These are phyloP conservation scores for Hondaea fermentalgiana DNA, from an alignment of 108 stramenopile species.

Conservation along the genomic window DNA sequence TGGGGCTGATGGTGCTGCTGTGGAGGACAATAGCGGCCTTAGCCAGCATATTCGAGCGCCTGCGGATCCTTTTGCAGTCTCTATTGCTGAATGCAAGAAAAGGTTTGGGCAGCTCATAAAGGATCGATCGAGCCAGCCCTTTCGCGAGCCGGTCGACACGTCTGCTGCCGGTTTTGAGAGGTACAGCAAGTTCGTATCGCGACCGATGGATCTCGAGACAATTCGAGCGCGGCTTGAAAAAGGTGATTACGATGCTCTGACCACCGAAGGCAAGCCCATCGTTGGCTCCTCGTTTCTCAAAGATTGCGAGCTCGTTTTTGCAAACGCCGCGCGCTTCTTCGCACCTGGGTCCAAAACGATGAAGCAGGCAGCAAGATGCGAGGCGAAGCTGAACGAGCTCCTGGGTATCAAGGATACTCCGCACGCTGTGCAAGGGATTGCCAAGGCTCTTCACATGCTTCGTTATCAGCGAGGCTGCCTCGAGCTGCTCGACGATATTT, in stretches of 20 bases:
- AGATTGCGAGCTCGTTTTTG: background rate
- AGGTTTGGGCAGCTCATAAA: background rate
- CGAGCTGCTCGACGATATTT: background rate
- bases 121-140: background rate
- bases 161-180: background rate
- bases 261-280: background rate
- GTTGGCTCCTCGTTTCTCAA: background rate
- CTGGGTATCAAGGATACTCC: background rate
- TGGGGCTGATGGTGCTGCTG: background rate
- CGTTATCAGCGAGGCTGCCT: background rate
- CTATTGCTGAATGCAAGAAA: background rate
- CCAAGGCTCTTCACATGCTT: background rate
- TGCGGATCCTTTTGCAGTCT: background rate
- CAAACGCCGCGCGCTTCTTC: background rate
- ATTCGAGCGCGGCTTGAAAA: background rate
- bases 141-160: background rate
- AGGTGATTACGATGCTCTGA: background rate
- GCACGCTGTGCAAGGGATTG: background rate
- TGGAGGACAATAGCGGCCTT: too few species aligned
- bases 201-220: background rate
- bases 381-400: background rate
- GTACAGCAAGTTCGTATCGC: background rate
- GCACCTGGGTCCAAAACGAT: background rate
- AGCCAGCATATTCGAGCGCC: too few species aligned
- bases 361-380: background rate